Evolutionary conservation across 2,329 filamentous ascomycete genomes (phyloP), one percentile per base, ranked within the genome.

Genomic region (Fusarium sp.): DNA sequence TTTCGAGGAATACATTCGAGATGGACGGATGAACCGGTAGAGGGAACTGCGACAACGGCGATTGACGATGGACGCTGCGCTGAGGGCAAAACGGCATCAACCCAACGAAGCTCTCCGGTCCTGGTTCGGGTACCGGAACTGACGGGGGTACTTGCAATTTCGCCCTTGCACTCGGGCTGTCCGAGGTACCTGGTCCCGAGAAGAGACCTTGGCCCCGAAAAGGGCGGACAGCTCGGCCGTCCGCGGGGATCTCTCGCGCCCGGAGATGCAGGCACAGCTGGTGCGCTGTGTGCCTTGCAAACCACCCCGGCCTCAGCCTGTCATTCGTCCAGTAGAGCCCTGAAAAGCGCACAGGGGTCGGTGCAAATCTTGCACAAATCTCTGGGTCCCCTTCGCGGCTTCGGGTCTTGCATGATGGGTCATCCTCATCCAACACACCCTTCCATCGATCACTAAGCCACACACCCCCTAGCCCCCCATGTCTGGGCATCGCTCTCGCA

Each of bases 171-270:
- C 20, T 60, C 43, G 60, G 67, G 35, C 66, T 67, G 59, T 31
- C 64, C 59, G 64, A 78, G 52, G 76, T 78, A 77, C 65, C 76
- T 48, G 59, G n/a, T 43, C 37, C 68, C 50, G 58, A 66, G n/a
- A 35, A 69, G 69, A 41, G 52, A 77, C 76, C 68, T 74, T 68
- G 54, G 22, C 62, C 45, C 65, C 71, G 62, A 63, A 57, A 43
- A 16, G 29, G 50, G 57, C 67, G 67, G 57, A 14, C 48, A 31
- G 35, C 18, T 63, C 74, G 71, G 71, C 43, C 54, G 72, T 35
- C 64, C 41, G 68, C 72, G 56, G 72, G 57, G 43, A 57, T 65
- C 65, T 60, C 68, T 72, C 35, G 65, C 31, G 37, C 33, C 69
- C 54, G 35, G 45, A 57, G n/a, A 24, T 4, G n/a, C 62, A 57